Conservation (phyloP, 805 yeast species). For the Barnettozyma sucrosica region DNA sequence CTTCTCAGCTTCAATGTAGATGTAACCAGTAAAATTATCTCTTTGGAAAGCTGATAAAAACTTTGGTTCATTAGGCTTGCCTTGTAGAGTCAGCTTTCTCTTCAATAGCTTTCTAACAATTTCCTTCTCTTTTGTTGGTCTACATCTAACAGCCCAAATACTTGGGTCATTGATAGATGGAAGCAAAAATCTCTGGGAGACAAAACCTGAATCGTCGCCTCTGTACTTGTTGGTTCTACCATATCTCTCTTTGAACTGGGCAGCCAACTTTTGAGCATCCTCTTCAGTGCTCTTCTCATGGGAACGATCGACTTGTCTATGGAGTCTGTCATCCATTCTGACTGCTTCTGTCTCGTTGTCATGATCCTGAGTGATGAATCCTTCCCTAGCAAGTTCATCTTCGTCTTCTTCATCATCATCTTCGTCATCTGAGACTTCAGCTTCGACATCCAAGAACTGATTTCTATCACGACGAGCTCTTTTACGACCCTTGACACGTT, state of each 20-base stretch:
- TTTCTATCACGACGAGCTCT: constrained; percentile 51
- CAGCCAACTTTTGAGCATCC: constrained; percentile 92
- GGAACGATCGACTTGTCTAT: constrained; percentile 85
- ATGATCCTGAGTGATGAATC: constrained; percentile 73
- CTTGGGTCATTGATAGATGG: constrained; percentile 97
- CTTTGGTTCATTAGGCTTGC: constrained; percentile 72
- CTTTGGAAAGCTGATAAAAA: constrained; percentile 90
- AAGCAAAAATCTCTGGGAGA: constrained; percentile 86
- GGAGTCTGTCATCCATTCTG: constrained; percentile 67
- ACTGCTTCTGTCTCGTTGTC: constrained; percentile 48
- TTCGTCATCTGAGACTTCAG: constrained; percentile 97
- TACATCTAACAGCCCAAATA: constrained; percentile 91
- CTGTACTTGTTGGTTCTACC: constrained; percentile 82
- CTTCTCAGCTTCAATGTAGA: constrained; percentile 90
- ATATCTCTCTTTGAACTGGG: constrained; percentile 84
- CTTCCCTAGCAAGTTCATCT: constrained; percentile 81
- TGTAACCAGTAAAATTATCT: constrained; percentile 86
- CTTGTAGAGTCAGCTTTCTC: constrained; percentile 72
- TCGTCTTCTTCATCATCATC: constrained; percentile 94
- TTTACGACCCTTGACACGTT: constrained; percentile 39
- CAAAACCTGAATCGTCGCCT: constrained; percentile 75
- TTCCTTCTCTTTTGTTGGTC: constrained; percentile 90
- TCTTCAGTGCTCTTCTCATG: constrained; percentile 84
- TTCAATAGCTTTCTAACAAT: constrained; percentile 79
- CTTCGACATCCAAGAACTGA: constrained; percentile 92